Evolutionary conservation across 2,329 filamentous ascomycete species (phyloP).

Genomic region (Emergomyces orientalis): DNA sequence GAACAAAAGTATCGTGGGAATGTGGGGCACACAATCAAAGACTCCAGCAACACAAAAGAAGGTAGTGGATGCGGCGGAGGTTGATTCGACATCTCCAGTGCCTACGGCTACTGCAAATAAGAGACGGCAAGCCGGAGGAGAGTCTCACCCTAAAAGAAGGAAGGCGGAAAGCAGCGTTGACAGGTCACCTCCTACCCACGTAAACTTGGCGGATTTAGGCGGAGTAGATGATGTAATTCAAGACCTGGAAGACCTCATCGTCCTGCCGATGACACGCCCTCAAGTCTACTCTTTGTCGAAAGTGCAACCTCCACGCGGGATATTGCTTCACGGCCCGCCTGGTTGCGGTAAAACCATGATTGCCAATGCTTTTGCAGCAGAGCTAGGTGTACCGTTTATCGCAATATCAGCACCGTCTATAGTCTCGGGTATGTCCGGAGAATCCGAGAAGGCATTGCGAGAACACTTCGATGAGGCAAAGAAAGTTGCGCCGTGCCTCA

Average conservation of each 20-base stretch:
- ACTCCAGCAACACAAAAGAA: constrained; percentile 20
- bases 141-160: constrained; percentile 57
- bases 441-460: constrained; percentile 77
- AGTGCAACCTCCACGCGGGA: constrained; percentile 61
- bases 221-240: constrained; percentile 64
- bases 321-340: constrained; percentile 72
- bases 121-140: constrained; percentile 54
- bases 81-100: constrained; percentile 19
- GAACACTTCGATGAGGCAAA: constrained; percentile 85
- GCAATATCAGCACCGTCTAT: constrained; percentile 73
- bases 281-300: constrained; percentile 56
- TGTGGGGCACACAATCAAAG: constrained; percentile 43
- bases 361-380: constrained; percentile 67
- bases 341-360: constrained; percentile 83
- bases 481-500: constrained; percentile 71
- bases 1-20: constrained; percentile 55
- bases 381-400: constrained; percentile 67
- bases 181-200: constrained; percentile 55
- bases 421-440: constrained; percentile 78
- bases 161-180: constrained; percentile 51
- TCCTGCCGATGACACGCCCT: constrained; percentile 61
- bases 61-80: constrained; percentile 20
- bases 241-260: constrained; percentile 60
- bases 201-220: constrained; percentile 63
- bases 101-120: constrained; percentile 34